phyloP scores from a whole-genome alignment of 495 filamentous ascomycete genomes.

The Echria macrotheca region DNA sequence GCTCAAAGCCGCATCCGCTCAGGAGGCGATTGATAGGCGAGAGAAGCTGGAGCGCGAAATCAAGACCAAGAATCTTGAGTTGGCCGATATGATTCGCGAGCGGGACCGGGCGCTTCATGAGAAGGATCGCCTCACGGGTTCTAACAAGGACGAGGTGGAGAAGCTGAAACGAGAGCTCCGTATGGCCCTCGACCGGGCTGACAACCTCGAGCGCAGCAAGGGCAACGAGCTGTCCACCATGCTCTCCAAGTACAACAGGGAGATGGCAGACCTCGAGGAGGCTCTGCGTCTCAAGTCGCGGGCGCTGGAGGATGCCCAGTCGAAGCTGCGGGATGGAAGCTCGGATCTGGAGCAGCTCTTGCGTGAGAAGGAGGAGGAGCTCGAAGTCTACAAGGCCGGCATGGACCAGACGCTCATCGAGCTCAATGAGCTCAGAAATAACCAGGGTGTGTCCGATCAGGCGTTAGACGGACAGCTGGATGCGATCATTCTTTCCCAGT shows the following conservation, averaged over 20 bases:
- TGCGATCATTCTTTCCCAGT: constrained; percentile 72
- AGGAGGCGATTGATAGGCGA: constrained; percentile 90
- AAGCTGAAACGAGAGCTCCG: constrained; percentile 95
- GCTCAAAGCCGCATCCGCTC: constrained; percentile 90
- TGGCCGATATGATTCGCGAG: constrained; percentile 98
- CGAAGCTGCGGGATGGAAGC: constrained; percentile 69
- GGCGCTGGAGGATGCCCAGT: constrained; percentile 75
- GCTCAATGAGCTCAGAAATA: constrained; percentile 71
- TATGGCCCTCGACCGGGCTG: constrained; percentile 85
- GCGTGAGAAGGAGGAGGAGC: constrained; percentile 91
- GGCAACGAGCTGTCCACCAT: constrained; percentile 90
- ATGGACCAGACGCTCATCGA: constrained; percentile 94
- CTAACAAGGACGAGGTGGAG: constrained; percentile 88
- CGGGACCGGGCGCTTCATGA: constrained; percentile 93
- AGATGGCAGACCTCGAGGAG: constrained; percentile 94
- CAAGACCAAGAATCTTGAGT: constrained; percentile 96
- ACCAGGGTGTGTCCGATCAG: constrained; percentile 69
- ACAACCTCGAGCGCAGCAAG: constrained; percentile 88
- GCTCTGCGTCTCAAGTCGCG: constrained; percentile 83
- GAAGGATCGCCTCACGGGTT: constrained; percentile 74
- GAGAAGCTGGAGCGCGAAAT: constrained; percentile 96
- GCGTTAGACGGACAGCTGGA: constrained; percentile 89
- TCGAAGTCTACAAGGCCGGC: constrained; percentile 92
- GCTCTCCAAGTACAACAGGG: constrained; percentile 91
- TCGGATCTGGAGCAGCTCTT: constrained; percentile 80